Conservation (phyloP, 2,329 filamentous ascomycete species). For the Emydomyces testavorans region DNA sequence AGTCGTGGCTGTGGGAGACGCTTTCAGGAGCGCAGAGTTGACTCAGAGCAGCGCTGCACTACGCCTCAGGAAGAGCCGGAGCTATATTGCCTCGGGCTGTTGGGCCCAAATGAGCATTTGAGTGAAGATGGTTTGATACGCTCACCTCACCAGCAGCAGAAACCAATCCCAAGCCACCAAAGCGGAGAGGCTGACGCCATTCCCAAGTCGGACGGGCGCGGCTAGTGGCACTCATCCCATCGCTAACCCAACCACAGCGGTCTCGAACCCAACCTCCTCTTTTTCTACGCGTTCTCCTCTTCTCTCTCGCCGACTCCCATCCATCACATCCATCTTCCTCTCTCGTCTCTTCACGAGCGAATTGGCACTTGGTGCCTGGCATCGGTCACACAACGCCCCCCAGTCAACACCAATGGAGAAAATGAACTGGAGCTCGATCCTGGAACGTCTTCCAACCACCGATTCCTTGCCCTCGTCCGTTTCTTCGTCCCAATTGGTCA, state of each 20-base stretch:
- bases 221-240: not conserved
- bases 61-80: no score
- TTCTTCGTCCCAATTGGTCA: not conserved
- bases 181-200: not conserved
- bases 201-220: not conserved
- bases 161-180: not conserved
- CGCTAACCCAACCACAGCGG: not conserved
- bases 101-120: not conserved
- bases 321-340: not conserved
- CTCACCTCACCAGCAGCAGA: not conserved
- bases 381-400: not conserved
- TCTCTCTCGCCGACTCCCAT: no score
- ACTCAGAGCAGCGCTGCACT: no score
- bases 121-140: not conserved
- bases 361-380: constrained; percentile 3
- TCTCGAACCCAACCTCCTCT: not conserved
- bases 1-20: no score
- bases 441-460: not conserved
- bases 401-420: not conserved
- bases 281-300: not conserved
- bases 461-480: not conserved
- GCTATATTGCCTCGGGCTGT: not conserved
- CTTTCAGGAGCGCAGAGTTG: no score
- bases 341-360: not conserved
- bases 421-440: not conserved